Evolutionary conservation across 192 early-diverging fungal species (phyloP).

Genomic region (Phlyctochytrium arcticum): DNA sequence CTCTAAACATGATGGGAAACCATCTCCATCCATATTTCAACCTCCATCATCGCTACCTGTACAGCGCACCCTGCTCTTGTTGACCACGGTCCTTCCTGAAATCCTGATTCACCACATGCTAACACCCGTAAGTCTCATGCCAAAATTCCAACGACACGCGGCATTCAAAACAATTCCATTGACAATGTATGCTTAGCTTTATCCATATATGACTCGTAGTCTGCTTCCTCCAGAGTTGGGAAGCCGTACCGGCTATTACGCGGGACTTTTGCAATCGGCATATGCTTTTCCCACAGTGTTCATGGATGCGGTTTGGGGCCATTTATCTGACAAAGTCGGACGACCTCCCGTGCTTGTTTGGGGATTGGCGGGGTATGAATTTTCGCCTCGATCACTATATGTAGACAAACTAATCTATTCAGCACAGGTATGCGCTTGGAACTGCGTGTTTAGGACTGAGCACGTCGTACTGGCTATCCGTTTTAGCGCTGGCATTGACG

Average conservation of each 20-base stretch:
- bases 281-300: constrained; percentile 40
- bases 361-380: constrained; percentile 1
- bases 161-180: not conserved
- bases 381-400: not conserved
- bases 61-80: not conserved
- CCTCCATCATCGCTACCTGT: not conserved
- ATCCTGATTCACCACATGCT: constrained; percentile 39
- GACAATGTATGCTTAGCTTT: constrained; percentile 5
- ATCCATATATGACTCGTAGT: constrained; percentile 38
- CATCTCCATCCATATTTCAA: not conserved
- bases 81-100: constrained; percentile 21
- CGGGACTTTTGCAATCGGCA: constrained; percentile 33
- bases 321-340: constrained; percentile 31
- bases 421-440: constrained; percentile 24
- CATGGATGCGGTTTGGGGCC: constrained; percentile 36
- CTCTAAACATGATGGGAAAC: too few species aligned
- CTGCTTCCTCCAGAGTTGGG: constrained; percentile 23
- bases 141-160: too few species aligned
- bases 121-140: constrained; percentile 20
- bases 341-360: constrained; percentile 31
- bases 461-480: constrained; percentile 18
- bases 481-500: constrained; percentile 26
- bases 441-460: constrained; percentile 34
- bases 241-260: constrained; percentile 23
- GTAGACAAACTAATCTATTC: not conserved